These are phyloP conservation scores for Verticillium isaacii DNA, from an alignment of 2,329 filamentous ascomycete species.

Conservation along the genomic window DNA sequence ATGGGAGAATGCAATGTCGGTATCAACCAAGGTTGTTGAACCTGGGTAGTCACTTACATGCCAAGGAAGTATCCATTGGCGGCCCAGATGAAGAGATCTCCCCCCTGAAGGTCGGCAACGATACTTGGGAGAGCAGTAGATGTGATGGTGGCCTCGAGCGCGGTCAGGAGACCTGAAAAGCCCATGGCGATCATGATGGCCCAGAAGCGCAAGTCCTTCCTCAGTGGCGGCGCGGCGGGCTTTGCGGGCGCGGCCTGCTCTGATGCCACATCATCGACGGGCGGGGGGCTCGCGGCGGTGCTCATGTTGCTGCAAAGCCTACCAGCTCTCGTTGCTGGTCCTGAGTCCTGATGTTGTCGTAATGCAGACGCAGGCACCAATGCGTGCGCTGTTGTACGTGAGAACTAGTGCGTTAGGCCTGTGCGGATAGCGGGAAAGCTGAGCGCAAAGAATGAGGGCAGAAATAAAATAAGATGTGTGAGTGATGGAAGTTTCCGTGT, in stretches of 20 bases:
- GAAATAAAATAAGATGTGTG: too few species aligned
- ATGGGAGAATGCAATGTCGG: too few species aligned
- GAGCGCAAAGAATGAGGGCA: too few species aligned
- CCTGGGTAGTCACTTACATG: conserved; percentile 5
- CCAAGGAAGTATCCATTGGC: conserved; percentile 19
- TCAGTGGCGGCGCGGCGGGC: neutral
- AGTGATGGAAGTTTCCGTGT: too few species aligned
- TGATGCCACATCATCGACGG: neutral
- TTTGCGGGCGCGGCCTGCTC: neutral
- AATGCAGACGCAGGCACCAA: too few species aligned
- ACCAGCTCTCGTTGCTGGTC: too few species aligned
- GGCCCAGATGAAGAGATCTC: conserved; percentile 19
- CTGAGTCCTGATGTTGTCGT: too few species aligned
- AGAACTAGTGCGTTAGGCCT: too few species aligned
- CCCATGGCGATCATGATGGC: conserved; percentile 14
- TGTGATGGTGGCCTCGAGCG: conserved; percentile 20
- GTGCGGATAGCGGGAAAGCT: too few species aligned
- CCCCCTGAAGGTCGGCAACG: conserved; percentile 13
- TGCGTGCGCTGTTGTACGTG: too few species aligned
- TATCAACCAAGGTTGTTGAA: too few species aligned
- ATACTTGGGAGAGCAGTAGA: conserved; percentile 24
- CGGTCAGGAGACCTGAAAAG: conserved; percentile 17
- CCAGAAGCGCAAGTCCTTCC: conserved; percentile 12
- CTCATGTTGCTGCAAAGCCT: neutral
- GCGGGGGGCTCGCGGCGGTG: neutral